Percentiles rank a stretch among this genome's conserved stretches.
These are phyloP conservation scores for Leucogyrophana mollusca DNA, from an alignment of 768 basidiomycete genomes.

Conservation along the genomic window DNA sequence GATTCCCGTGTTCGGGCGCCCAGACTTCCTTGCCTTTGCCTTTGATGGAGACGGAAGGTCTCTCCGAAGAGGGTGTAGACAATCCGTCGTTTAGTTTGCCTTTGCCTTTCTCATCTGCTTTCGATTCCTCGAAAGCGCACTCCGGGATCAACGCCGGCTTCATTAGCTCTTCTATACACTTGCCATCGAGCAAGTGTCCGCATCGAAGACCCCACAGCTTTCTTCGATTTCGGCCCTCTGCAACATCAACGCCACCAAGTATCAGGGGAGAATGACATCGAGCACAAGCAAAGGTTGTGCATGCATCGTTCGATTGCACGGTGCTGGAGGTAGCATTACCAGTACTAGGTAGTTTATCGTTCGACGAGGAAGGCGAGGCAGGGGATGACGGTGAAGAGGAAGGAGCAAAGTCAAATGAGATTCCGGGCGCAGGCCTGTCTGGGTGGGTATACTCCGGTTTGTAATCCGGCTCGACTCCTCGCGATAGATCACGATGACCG, in stretches of 20 bases:
- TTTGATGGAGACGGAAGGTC: background rate
- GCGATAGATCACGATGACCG: background rate
- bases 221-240: constrained; percentile 42
- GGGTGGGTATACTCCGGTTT: constrained; percentile 66
- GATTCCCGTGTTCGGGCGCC: constrained; percentile 8
- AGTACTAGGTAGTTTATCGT: constrained; percentile 37
- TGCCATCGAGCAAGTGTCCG: constrained; percentile 78
- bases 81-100: constrained; percentile 12
- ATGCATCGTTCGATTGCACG: constrained; percentile 29
- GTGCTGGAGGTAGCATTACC: constrained; percentile 21
- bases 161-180: constrained; percentile 63
- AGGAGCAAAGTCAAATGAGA: constrained; percentile 64
- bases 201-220: constrained; percentile 74
- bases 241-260: constrained; percentile 48
- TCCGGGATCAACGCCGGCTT: constrained; percentile 31
- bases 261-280: constrained; percentile 64
- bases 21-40: constrained; percentile 35
- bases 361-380: constrained; percentile 38
- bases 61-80: background rate
- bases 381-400: constrained; percentile 28
- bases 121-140: background rate
- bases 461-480: constrained; percentile 42
- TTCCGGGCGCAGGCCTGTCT: constrained; percentile 52
- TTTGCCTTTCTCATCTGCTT: constrained; percentile 44
- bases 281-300: constrained; percentile 62